Evolutionary conservation across 2,329 filamentous ascomycete genomes (phyloP).

Genomic region (Pyricularia grisea): DNA sequence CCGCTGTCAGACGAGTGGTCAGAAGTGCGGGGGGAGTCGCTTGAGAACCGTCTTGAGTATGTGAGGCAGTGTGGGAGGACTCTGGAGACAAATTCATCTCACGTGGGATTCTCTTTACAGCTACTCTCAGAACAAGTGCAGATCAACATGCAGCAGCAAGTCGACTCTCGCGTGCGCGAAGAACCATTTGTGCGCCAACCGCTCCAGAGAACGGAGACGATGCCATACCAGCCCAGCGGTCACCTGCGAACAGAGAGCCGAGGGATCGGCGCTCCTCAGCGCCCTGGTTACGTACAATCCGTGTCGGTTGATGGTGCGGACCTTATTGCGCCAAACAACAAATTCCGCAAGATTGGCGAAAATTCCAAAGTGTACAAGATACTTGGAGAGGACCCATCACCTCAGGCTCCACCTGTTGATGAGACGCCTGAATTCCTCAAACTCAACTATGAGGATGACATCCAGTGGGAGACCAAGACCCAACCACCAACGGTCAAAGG

Average conservation of each 20-base stretch:
- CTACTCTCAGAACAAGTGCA: constrained; percentile 76
- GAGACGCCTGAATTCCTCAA: constrained; percentile 77
- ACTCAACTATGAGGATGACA: constrained; percentile 79
- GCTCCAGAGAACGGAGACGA: constrained; percentile 47
- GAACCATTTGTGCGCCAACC: constrained; percentile 38
- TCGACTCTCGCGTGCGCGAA: constrained; percentile 33
- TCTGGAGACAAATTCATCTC: constrained; percentile 76
- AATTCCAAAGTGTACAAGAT: constrained; percentile 57
- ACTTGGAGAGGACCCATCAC: constrained; percentile 54
- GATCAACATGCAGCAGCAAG: constrained; percentile 39
- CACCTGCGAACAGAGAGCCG: constrained; percentile 52
- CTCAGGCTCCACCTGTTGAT: constrained; percentile 45
- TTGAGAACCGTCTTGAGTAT: constrained; percentile 77
- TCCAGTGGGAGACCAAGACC: constrained; percentile 81
- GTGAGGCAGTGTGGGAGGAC: constrained; percentile 70
- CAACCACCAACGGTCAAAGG: constrained; percentile 71
- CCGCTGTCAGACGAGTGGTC: constrained; percentile 94
- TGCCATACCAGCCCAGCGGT: constrained; percentile 39
- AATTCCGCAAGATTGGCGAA: constrained; percentile 50
- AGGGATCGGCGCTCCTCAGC: constrained; percentile 23
- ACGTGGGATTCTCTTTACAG: constrained; percentile 81
- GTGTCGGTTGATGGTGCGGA: constrained; percentile 60
- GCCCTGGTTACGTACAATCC: constrained; percentile 40
- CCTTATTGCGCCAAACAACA: constrained; percentile 28
- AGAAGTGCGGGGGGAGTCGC: constrained; percentile 77